These are phyloP conservation scores for Penicillium cataractarum DNA, from an alignment of 495 filamentous ascomycete species.

Conservation along the genomic window DNA sequence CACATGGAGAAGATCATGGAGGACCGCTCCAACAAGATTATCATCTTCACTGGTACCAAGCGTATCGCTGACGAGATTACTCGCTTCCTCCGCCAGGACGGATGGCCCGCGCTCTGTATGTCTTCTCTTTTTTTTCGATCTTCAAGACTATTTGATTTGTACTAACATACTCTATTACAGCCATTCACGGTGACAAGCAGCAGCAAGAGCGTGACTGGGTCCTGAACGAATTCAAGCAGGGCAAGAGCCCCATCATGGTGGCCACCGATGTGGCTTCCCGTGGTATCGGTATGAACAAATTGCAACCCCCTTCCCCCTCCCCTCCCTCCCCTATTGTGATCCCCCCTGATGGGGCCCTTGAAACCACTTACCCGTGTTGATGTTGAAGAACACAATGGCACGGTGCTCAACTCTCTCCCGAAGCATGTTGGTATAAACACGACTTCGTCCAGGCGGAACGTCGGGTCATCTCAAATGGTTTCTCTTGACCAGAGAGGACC, in stretches of 20 bases:
- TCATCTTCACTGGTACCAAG: constrained; percentile 98
- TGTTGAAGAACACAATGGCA: constrained; percentile 67
- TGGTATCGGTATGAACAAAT: constrained; percentile 97
- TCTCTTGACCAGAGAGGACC: constrained; percentile 68
- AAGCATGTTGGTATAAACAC: constrained; percentile 73
- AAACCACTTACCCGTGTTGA: constrained; percentile 52
- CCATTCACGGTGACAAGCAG: constrained; percentile 99
- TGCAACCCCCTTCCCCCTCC: constrained; percentile 54
- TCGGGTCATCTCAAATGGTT: constrained; percentile 76
- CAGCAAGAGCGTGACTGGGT: constrained; percentile 99
- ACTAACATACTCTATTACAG: constrained; percentile 57
- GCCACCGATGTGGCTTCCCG: constrained; percentile 96
- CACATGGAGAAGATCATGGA: constrained; percentile 99
- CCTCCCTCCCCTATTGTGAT: constrained; percentile 35
- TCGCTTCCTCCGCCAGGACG: constrained; percentile 96
- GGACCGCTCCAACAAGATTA: constrained; percentile 85
- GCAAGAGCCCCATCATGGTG: constrained; percentile 85
- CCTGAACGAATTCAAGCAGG: constrained; percentile 98
- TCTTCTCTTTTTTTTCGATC: constrained; percentile 19
- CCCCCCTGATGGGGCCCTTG: constrained; percentile 35
- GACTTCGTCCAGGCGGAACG: constrained; percentile 76
- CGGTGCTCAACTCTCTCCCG: constrained; percentile 88
- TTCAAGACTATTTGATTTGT: not conserved
- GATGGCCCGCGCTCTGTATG: constrained; percentile 97
- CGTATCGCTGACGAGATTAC: constrained; percentile 98